Percentiles rank a stretch among this genome's conserved stretches.
Evolutionary conservation across 495 filamentous ascomycete species (phyloP).

Genomic region (Trichodelitschia bisporula): DNA sequence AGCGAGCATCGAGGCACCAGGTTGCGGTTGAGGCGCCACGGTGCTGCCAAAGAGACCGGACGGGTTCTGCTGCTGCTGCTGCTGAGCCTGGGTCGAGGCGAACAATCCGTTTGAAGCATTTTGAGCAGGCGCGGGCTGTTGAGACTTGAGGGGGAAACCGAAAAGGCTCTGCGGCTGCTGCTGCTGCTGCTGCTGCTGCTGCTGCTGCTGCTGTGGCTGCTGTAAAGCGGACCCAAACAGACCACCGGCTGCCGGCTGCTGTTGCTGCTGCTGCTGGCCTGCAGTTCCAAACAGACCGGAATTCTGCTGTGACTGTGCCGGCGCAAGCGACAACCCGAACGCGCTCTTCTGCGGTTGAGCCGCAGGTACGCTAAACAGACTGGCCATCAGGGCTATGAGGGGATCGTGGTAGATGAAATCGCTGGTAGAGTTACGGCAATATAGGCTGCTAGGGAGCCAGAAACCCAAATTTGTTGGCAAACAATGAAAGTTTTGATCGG

Average conservation of each 20-base stretch:
- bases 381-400: constrained; percentile 6
- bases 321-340: constrained; percentile 11
- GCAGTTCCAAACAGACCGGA: constrained; percentile 11
- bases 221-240: constrained; percentile 6
- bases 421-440: too few relatives aligned
- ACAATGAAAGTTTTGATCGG: too few relatives aligned
- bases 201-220: constrained; percentile 6
- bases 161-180: constrained; percentile 5
- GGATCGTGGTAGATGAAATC: too few relatives aligned
- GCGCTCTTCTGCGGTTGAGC: constrained; percentile 11
- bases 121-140: constrained; percentile 10
- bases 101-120: constrained; percentile 14
- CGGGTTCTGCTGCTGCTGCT: too few relatives aligned
- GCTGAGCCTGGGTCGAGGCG: constrained; percentile 16
- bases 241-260: constrained; percentile 6
- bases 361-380: constrained; percentile 4
- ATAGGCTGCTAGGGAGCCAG: too few relatives aligned
- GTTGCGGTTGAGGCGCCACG: constrained; percentile 14
- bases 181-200: constrained; percentile 9
- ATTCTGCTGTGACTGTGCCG: constrained; percentile 7
- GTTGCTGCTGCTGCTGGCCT: constrained; percentile 8
- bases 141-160: constrained; percentile 5
- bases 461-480: too few relatives aligned
- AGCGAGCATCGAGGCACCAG: too few relatives aligned
- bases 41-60: too few relatives aligned